Evolutionary conservation across 2,329 filamentous ascomycete species (phyloP).

Genomic region (Beauveria sp.): DNA sequence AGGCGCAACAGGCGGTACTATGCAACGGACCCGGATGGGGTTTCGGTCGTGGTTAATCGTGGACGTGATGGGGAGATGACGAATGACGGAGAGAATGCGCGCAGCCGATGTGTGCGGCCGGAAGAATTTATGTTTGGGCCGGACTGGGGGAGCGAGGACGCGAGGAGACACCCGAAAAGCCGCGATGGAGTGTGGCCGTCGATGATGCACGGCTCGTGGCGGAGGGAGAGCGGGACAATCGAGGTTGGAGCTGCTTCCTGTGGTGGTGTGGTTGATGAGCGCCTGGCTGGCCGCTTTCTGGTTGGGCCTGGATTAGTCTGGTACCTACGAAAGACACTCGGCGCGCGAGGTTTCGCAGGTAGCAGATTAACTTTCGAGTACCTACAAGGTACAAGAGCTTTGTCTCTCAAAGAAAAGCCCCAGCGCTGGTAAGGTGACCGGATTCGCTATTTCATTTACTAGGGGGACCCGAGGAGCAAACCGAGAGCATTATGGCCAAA

Average conservation of each 20-base stretch:
- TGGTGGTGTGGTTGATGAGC: background rate
- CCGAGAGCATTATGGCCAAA: background rate
- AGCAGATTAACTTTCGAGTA: too few species aligned
- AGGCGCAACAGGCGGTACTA: background rate
- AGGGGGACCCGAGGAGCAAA: background rate
- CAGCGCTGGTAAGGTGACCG: background rate
- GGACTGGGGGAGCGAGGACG: too few species aligned
- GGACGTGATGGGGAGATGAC: background rate
- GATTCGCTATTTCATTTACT: background rate
- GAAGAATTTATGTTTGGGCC: too few species aligned
- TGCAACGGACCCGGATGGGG: background rate
- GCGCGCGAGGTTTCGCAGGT: background rate
- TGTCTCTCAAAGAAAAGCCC: too few species aligned
- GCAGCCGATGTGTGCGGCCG: background rate
- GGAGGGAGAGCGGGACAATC: constrained; percentile 3
- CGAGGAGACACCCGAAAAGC: background rate
- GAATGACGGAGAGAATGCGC: background rate
- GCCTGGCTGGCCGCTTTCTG: background rate
- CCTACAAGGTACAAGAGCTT: too few species aligned
- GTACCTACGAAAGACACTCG: background rate
- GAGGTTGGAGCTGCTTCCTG: background rate
- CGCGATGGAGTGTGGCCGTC: background rate
- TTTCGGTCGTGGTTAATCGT: background rate
- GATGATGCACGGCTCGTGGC: constrained; percentile 1
- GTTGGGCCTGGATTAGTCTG: background rate